These are phyloP conservation scores for Gomphus bonarii DNA, from an alignment of 1,284 basidiomycete genomes.

Conservation along the genomic window DNA sequence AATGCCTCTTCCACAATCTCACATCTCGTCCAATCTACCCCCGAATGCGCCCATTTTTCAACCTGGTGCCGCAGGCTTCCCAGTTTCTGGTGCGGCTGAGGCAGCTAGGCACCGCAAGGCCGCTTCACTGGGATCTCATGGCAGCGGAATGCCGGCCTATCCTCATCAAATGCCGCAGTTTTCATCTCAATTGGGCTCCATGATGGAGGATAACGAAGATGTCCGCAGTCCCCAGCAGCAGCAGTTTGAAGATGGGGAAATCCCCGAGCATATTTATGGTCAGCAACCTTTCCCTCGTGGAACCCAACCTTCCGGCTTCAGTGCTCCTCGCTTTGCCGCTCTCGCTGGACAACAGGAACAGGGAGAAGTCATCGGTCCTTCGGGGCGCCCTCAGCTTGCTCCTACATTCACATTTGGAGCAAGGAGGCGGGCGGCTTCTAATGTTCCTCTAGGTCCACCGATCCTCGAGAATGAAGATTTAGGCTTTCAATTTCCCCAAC, in stretches of 20 bases:
- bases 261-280: conserved; percentile 44
- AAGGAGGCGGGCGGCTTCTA: conserved; percentile 36
- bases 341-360: conserved; percentile 64
- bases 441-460: conserved; percentile 47
- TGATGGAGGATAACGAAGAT: conserved; percentile 73
- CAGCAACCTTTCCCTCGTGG: conserved; percentile 31
- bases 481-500: conserved; percentile 76
- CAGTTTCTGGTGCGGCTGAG: conserved; percentile 30
- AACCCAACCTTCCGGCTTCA: conserved; percentile 57
- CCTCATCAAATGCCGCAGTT: conserved; percentile 56
- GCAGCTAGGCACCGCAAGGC: conserved; percentile 66
- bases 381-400: conserved; percentile 80
- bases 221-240: conserved; percentile 20
- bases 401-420: conserved; percentile 84
- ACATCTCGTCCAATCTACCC: conserved; percentile 39
- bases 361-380: conserved; percentile 55
- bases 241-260: conserved; percentile 66
- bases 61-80: conserved; percentile 49
- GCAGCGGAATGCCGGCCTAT: conserved; percentile 26
- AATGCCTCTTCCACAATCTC: conserved; percentile 32
- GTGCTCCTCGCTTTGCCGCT: conserved; percentile 80
- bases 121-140: conserved; percentile 49
- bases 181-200: conserved; percentile 67
- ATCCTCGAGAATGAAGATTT: conserved; percentile 65
- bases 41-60: conserved; percentile 61